These are phyloP conservation scores for Cyclotella kingstonii DNA, from an alignment of 108 stramenopile species.

Conservation along the genomic window DNA sequence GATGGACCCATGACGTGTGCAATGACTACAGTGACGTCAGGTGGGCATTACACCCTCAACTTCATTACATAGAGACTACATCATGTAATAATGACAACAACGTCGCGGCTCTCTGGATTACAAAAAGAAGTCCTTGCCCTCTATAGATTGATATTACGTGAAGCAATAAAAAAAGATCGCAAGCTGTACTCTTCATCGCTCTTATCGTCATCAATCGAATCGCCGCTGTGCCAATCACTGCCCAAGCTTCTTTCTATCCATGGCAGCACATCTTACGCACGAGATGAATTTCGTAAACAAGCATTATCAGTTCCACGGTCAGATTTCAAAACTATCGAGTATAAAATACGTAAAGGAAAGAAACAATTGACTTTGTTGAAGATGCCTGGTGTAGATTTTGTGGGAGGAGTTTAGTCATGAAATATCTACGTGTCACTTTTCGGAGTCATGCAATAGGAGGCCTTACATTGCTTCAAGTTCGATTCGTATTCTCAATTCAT, in stretches of 20 bases:
- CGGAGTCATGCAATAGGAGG: too few relatives aligned
- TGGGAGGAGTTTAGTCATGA: too few relatives aligned
- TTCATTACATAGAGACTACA: not conserved
- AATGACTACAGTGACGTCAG: not conserved
- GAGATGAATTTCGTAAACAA: constrained; percentile 66
- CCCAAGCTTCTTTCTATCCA: not conserved
- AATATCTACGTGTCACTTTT: too few relatives aligned
- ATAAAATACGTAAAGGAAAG: constrained; percentile 73
- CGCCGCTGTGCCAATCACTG: not conserved
- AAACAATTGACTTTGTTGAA: constrained; percentile 77
- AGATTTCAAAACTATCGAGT: constrained; percentile 80
- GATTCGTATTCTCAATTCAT: too few relatives aligned
- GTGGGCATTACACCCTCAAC: not conserved
- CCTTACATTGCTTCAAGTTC: too few relatives aligned
- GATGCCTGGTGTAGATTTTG: constrained; percentile 80
- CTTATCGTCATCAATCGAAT: not conserved
- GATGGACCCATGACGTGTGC: not conserved
- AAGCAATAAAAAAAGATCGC: constrained; percentile 71
- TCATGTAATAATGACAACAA: constrained; percentile 3
- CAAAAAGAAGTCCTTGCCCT: constrained; percentile 76
- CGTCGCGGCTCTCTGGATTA: constrained; percentile 59
- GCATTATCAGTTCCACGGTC: constrained; percentile 45
- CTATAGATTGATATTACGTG: constrained; percentile 70
- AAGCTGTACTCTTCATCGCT: not conserved
- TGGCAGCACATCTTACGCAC: constrained; percentile 54